Conservation (phyloP, 2,329 filamentous ascomycete species). For the Triangularia setosa region DNA sequence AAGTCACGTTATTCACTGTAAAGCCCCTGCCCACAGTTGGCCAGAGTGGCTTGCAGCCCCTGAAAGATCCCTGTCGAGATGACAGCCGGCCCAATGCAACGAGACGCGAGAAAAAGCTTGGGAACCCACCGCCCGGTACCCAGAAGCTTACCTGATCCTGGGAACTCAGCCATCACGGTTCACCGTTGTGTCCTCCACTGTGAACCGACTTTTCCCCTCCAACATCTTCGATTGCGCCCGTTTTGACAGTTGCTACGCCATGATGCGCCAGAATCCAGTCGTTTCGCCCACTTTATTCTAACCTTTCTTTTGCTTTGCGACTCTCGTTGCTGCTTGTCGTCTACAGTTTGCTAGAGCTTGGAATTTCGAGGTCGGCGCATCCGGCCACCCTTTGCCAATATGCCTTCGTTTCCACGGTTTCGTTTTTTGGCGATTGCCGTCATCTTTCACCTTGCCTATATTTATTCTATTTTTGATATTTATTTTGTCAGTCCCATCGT, state of each 20-base stretch:
- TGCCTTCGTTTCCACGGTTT: constrained; percentile 61
- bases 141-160: constrained; percentile 2
- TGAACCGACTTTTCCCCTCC: not conserved
- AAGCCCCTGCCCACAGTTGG: not conserved
- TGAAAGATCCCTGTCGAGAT: not conserved
- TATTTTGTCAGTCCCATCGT: constrained; percentile 99
- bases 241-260: constrained; percentile 13
- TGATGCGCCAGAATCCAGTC: constrained; percentile 12
- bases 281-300: constrained; percentile 9
- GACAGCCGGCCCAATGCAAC: not conserved
- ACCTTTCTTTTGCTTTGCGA: not conserved
- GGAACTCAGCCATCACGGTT: constrained; percentile 8
- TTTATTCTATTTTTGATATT: constrained; percentile 95
- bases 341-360: not conserved
- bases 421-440: constrained; percentile 86
- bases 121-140: not conserved
- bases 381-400: constrained; percentile 29
- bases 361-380: constrained; percentile 2
- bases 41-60: constrained; percentile 12
- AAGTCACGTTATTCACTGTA: constrained; percentile 23
- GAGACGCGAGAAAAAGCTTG: not conserved
- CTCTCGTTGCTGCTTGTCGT: not conserved
- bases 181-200: not conserved
- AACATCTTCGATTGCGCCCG: not conserved
- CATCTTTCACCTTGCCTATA: constrained; percentile 89